Evolutionary conservation across 352 stramenopile genomes (phyloP).

Genomic region (Globisporangium rhizosaccharum): DNA sequence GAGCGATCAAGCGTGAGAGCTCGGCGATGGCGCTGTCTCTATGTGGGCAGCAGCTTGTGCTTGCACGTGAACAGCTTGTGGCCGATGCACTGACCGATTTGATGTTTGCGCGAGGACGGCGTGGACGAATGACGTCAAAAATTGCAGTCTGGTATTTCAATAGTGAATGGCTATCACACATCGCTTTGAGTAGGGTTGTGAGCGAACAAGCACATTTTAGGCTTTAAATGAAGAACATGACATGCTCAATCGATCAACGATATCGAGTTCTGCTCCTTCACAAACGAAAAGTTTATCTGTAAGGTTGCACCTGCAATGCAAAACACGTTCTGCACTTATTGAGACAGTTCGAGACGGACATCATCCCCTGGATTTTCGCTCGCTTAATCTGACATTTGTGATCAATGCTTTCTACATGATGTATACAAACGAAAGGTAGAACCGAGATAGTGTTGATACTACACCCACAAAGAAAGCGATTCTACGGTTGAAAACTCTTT

Average conservation of each 20-base stretch:
- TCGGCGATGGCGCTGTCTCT: constrained; percentile 1
- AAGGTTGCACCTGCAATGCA: neutral
- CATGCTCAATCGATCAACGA: too few species aligned
- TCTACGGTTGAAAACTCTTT: too few species aligned
- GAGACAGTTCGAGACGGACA: neutral
- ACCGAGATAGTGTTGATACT: too few species aligned
- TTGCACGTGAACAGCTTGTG: neutral
- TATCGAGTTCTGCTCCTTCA: too few species aligned
- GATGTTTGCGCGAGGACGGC: neutral
- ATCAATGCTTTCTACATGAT: neutral
- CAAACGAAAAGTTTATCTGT: too few species aligned
- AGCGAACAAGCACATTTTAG: too few species aligned
- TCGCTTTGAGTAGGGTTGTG: too few species aligned
- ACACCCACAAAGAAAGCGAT: too few species aligned
- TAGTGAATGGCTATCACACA: too few species aligned
- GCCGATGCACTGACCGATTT: neutral
- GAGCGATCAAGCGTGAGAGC: neutral
- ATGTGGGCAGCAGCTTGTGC: neutral
- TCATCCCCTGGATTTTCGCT: neutral
- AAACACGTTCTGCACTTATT: neutral
- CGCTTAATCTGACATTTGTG: neutral
- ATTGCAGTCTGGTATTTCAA: too few species aligned
- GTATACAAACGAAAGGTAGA: too few species aligned
- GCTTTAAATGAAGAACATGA: too few species aligned
- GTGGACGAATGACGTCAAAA: neutral